Conservation (phyloP, 129 eudicot species). For the Smallanthus sonchifolius region DNA sequence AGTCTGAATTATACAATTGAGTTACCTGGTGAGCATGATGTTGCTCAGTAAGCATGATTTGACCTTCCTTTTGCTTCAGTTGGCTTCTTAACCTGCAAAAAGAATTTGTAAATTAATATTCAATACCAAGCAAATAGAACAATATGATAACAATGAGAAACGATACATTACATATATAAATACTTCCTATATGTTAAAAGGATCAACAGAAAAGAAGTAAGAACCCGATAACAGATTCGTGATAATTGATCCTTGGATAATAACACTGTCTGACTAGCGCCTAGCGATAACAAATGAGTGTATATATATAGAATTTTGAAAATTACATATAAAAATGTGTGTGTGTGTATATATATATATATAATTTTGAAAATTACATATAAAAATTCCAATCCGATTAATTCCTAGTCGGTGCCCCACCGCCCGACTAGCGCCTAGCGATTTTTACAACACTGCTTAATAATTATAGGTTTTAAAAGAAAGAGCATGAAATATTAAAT, state of each 20-base stretch:
- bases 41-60: constrained; percentile 74
- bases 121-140: constrained; percentile 1
- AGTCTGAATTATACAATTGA: background rate
- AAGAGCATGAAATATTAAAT: background rate
- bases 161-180: background rate
- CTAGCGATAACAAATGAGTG: too few species aligned
- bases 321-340: too few species aligned
- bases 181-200: background rate
- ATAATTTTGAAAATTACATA: too few species aligned
- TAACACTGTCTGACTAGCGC: too few species aligned
- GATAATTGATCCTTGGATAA: too few species aligned
- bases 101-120: constrained; percentile 6
- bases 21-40: constrained; percentile 71
- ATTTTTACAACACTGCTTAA: background rate
- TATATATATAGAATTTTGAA: too few species aligned
- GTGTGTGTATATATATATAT: too few species aligned
- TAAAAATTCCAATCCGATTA: background rate
- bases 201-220: background rate
- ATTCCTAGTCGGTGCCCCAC: background rate
- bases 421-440: too few species aligned
- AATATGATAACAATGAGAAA: background rate
- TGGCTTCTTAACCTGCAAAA: constrained; percentile 67
- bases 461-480: background rate
- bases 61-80: constrained; percentile 81
- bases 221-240: too few species aligned